Base-by-base conservation (phyloP, 306 rosid genomes). In the Canavalia gladiata region DNA sequence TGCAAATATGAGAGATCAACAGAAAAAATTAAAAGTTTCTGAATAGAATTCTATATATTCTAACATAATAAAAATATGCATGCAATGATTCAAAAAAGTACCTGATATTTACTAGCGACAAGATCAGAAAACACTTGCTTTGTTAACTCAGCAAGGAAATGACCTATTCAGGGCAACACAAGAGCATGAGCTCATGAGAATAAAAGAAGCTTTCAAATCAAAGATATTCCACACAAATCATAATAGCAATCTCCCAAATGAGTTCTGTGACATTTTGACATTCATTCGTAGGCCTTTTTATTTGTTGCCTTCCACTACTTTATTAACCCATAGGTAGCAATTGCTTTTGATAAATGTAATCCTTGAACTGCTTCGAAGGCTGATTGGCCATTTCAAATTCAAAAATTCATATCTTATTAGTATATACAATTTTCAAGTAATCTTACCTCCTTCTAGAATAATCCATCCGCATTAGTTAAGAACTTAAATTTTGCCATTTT, bases 111-210 rank as follows among this genome's bases (percentile, higher is more conserved):
- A 87, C 98, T 93, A 5, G 97, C 96, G 12, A 3, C 77, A 69
- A 95, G 99, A 84, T 95, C 99, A 75, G 94, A 87, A 78, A 95
- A 93, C 52, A 95, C 99, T 91, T 95, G 96, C 87, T 86, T 86
- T 56, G 89, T 86, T 74, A 86, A 82, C 92, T 95, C 99, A 34
- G 88, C 99, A 75, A 95, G 96, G 84, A 95, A 95, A 82, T 97
- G 98, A 7, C 99, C 99, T 95, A 68, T 41, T 74, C 25, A 18
- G 25, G 25, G 25, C 49, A 72, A 75, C 43, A 59, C 66, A 72
- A 77, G 60, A 81, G 83, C 65, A 55, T 9, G 12, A 68, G 72
- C 42, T 56, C 0, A 54, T 5, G 11, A 18, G 31, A 73, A 83
- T 54, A 11, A 39, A 70, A 75, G 58, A 63, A 42, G 51, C 54